These are phyloP conservation scores for Acidiella bohemica DNA, from an alignment of 495 filamentous ascomycete species.

Conservation along the genomic window DNA sequence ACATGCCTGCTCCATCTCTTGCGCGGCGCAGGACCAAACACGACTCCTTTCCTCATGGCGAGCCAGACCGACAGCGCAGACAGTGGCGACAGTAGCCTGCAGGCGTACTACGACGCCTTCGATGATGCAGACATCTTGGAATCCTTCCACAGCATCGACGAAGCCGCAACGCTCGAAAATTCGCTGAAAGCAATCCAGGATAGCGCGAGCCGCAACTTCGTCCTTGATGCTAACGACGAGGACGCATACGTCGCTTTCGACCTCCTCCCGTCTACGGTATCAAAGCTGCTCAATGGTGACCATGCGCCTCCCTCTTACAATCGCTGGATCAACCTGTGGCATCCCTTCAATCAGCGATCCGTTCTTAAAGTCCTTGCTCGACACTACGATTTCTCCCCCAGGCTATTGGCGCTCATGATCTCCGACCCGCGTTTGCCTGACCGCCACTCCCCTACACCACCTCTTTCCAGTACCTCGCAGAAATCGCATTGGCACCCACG, in stretches of 20 bases:
- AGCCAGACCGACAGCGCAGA: no score
- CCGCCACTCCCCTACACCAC: background rate
- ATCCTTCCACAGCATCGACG: constrained; percentile 35
- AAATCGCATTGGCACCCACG: background rate
- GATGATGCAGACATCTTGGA: background rate
- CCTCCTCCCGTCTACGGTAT: constrained; percentile 35
- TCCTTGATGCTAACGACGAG: constrained; percentile 56
- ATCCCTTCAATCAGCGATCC: constrained; percentile 45
- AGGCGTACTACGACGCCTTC: background rate
- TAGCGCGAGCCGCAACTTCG: constrained; percentile 45
- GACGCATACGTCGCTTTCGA: constrained; percentile 50
- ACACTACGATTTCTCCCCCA: constrained; percentile 53
- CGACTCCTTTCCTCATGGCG: no score
- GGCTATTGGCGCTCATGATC: constrained; percentile 53
- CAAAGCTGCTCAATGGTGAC: constrained; percentile 21
- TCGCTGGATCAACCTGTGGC: constrained; percentile 73
- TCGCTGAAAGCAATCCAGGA: constrained; percentile 28
- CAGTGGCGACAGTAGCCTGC: background rate
- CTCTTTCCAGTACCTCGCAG: background rate
- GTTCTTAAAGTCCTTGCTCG: constrained; percentile 40
- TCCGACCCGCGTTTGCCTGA: constrained; percentile 35
- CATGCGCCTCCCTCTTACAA: constrained; percentile 23
- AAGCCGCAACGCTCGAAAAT: constrained; percentile 29
- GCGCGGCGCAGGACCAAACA: no score
- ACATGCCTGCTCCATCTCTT: no score